Conservation (phyloP, 805 yeast genomes). For the Clavispora phyllophila region DNA sequence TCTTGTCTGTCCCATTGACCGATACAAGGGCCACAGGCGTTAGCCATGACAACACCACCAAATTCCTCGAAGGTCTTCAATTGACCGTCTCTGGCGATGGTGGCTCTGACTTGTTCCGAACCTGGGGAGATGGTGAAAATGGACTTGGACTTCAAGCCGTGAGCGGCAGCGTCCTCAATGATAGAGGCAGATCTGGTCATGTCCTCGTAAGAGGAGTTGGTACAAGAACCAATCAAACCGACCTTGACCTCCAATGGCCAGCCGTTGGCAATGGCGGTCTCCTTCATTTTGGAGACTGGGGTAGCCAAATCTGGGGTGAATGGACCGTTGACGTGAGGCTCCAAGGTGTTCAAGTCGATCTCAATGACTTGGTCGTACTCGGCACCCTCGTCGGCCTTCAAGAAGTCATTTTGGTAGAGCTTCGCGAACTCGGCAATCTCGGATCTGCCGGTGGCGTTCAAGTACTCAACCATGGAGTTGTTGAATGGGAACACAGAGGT, state of each 20-base stretch:
- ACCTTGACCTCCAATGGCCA: constrained; percentile 95
- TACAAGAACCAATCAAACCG: constrained; percentile 97
- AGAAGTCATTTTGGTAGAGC: constrained; percentile 55
- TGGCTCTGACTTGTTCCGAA: constrained; percentile 97
- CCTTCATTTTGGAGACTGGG: constrained; percentile 83
- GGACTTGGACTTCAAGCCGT: constrained; percentile 88
- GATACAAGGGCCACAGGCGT: constrained; percentile 99
- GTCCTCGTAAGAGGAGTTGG: constrained; percentile 97
- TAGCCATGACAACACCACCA: constrained; percentile 93
- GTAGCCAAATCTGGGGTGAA: constrained; percentile 98
- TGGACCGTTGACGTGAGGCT: constrained; percentile 97
- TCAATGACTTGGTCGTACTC: constrained; percentile 92
- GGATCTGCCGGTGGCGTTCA: constrained; percentile 80
- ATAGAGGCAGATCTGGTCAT: constrained; percentile 95
- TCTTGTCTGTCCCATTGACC: constrained; percentile 99
- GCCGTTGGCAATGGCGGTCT: constrained; percentile 73
- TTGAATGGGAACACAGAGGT: constrained; percentile 97
- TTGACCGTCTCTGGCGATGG: constrained; percentile 94
- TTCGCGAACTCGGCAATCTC: constrained; percentile 80
- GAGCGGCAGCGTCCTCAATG: constrained; percentile 83
- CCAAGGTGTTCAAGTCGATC: constrained; percentile 81
- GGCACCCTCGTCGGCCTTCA: constrained; percentile 87
- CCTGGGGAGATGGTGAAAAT: constrained; percentile 96
- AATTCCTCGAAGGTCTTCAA: constrained; percentile 81
- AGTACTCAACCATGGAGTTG: constrained; percentile 80